Conservation (phyloP, 2,329 filamentous ascomycete genomes). For the Penicillium fuscoglaucum region DNA sequence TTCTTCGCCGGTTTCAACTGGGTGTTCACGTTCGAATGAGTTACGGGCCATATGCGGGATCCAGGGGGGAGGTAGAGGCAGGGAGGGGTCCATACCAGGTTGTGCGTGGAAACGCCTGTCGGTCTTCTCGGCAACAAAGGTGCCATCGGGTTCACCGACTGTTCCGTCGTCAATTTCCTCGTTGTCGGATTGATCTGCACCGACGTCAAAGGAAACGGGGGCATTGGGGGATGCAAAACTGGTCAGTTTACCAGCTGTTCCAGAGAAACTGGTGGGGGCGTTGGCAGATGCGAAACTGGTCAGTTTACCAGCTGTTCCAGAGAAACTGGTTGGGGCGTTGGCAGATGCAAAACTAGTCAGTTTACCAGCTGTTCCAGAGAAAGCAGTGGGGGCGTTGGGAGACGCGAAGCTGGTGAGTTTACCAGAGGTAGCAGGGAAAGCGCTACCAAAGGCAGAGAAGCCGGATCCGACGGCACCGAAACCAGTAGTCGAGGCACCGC, state of each 20-base stretch:
- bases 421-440: conserved; percentile 31
- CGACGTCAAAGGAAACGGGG: conserved; percentile 57
- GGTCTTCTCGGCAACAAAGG: conserved; percentile 51
- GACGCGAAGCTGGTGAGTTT: conserved; percentile 70
- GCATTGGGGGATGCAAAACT: conserved; percentile 69
- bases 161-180: conserved; percentile 51
- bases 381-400: conserved; percentile 48
- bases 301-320: conserved; percentile 50
- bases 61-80: neutral
- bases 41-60: neutral
- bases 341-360: conserved; percentile 71
- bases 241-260: conserved; percentile 53
- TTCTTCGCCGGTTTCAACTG: conserved; percentile 85
- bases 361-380: conserved; percentile 44
- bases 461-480: conserved; percentile 40
- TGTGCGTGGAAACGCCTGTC: conserved; percentile 56
- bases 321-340: conserved; percentile 37
- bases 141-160: conserved; percentile 48
- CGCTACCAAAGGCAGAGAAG: conserved; percentile 41
- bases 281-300: conserved; percentile 69
- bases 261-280: conserved; percentile 40
- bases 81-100: conserved; percentile 60
- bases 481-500: conserved; percentile 45
- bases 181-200: conserved; percentile 62
- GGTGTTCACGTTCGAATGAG: conserved; percentile 27